Evolutionary conservation across 139 green algal species (phyloP).

Genomic region (Nannochloris sp.): DNA sequence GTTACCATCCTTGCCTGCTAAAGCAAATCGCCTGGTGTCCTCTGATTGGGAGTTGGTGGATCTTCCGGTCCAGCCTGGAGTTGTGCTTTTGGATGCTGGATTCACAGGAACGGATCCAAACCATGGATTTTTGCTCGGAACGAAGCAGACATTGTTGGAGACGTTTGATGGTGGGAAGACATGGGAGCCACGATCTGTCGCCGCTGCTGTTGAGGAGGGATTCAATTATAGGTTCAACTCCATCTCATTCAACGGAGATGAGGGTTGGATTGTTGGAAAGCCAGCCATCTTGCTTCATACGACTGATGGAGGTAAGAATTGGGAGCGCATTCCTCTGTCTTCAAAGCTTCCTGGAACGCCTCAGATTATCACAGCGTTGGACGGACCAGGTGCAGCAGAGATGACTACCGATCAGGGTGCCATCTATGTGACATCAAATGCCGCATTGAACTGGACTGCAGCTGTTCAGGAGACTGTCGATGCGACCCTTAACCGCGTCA

Average conservation of each 20-base stretch:
- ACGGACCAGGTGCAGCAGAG: constrained; percentile 68
- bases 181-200: constrained; percentile 68
- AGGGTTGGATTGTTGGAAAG: constrained; percentile 99
- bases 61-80: constrained; percentile 76
- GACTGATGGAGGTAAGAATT: constrained; percentile 82
- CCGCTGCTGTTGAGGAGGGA: constrained; percentile 45
- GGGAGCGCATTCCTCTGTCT: constrained; percentile 90
- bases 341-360: constrained; percentile 87
- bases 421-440: constrained; percentile 96
- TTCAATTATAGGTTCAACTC: constrained; percentile 96
- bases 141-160: constrained; percentile 92
- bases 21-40: constrained; percentile 47
- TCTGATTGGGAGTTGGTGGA: constrained; percentile 58
- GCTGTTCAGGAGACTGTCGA: constrained; percentile 98
- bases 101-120: constrained; percentile 81
- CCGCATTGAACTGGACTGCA: constrained; percentile 88
- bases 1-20: constrained; percentile 11
- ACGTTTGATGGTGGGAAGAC: constrained; percentile 92
- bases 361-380: constrained; percentile 63
- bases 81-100: constrained; percentile 93
- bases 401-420: constrained; percentile 96
- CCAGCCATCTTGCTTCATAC: constrained; percentile 97
- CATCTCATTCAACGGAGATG: constrained; percentile 87
- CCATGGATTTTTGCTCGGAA: constrained; percentile 95
- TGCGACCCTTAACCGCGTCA: constrained; percentile 89